Evolutionary conservation across 257 asterid species (phyloP), one percentile per base, ranked within the genome.

Genomic region (Nicotiana knightiana): DNA sequence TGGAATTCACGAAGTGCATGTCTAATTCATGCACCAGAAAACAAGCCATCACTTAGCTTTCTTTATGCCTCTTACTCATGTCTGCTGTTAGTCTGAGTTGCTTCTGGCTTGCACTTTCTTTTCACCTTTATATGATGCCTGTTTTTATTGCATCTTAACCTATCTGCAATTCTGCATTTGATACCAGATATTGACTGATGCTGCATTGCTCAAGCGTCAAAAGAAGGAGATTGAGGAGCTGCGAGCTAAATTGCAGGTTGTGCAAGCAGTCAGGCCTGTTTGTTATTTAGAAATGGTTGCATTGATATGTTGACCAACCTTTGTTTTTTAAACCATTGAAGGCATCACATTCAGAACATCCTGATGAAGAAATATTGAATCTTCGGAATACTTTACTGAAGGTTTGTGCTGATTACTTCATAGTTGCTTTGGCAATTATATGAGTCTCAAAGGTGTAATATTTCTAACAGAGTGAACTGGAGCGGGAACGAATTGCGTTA

Each of bases 181-280:
- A 63, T 79, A 84, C 24, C 90, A 96, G 99, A 91, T 96, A 86
- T 77, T 96, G 92, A 93, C 97, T 83, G 99, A 96, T 83, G 98
- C 97, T 88, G 99, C 99, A 79, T 86, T 96, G 92, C 92, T 96
- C 61, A 96, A 96, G 87, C 98, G 99, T 76, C 99, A 96, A 85
- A 94, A 96, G 88, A 94, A 91, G 83, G 99, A 96, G 91, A 96
- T 96, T 85, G 97, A 93, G 88, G 97, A 93, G 86, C 95, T 96
- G 71, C 94, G 99, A 33, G 95, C 94, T 73, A 96, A 92, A 87
- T 88, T 96, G 82, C 97, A 91, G 97, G 99, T 93, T 62, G 64
- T 80, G 80, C 81, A 64, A 57, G 62, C 80, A 82, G 77, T 64
- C 35, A 70, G 43, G 54, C 54, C 59, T 43, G n/a, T 71, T 33